Evolutionary conservation across 1,284 basidiomycete species (phyloP), one percentile per base, ranked within the genome.

Genomic region (Athelia psychrophila): DNA sequence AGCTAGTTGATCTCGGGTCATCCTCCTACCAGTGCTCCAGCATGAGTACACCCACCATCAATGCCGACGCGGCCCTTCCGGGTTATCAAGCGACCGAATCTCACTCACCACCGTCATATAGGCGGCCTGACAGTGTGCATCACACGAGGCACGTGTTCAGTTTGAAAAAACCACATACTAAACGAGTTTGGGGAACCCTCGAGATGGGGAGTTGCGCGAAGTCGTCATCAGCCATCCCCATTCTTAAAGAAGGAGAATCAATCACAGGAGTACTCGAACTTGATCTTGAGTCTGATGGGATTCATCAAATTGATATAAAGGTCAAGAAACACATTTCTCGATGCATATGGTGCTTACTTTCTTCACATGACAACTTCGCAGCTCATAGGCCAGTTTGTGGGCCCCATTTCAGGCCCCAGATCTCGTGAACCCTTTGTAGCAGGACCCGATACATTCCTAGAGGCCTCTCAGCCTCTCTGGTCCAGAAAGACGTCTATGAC

Each of bases 181-280:
- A 32, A 54, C 54, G 27, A 6, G 13, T 30, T 23, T 58, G 56
- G 56, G 56, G 54, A 5, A 56, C 54, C 15, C 54, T 58, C 5
- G 33, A 36, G n/a, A 19, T 46, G 5, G 8, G 9, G 10, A 48
- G 48, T 10, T 51, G 51, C 27, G 56, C 52, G 12, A 46, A 44
- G 12, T 49, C 51, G 5, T 24, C 49, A 3, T 30, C 35, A 18
- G 48, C 44, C 22, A 47, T 56, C 12, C 56, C 56, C 1, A 45
- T 49, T 5, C 54, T 53, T 51, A 56, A 53, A 27, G 54, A 58
- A 44, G 52, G 54, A 8, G 54, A 58, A 44, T 12, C 54, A 16
- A 45, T 59, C 23, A 25, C 52, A 10, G 58, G 58, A 35, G 24
- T 44, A 12, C 35, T 59, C 30, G 47, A 51, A 13, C 47, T 59